Conservation (phyloP, 2,329 filamentous ascomycete species). For the Gyromitra esculenta region DNA sequence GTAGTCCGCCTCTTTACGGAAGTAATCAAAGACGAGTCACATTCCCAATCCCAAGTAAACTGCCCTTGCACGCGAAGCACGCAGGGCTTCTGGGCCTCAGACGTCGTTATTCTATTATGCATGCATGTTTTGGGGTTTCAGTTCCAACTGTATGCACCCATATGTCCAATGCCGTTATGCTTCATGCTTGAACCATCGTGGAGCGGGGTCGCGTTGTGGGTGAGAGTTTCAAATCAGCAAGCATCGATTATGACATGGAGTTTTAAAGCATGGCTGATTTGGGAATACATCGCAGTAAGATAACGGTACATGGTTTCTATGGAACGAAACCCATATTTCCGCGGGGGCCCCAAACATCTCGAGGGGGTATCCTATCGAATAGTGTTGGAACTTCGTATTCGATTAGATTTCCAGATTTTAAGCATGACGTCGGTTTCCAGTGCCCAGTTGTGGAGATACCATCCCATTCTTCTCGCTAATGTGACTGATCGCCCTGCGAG, state of each 20-base stretch:
- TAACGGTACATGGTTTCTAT: constrained; percentile 13
- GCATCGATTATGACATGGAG: background rate
- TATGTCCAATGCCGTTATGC: constrained; percentile 1
- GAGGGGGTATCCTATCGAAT: constrained; percentile 1
- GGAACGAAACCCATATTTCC: background rate
- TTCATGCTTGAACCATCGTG: constrained; percentile 1
- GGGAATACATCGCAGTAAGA: background rate
- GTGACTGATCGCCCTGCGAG: constrained; percentile 10
- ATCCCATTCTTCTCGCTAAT: constrained; percentile 19
- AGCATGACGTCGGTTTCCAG: background rate
- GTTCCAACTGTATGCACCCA: background rate
- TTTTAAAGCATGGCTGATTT: background rate
- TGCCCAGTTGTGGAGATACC: background rate
- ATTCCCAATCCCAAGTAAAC: background rate
- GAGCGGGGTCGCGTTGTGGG: background rate
- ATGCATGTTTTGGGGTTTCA: constrained; percentile 8
- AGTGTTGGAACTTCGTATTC: background rate
- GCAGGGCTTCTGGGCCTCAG: background rate
- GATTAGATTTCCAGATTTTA: background rate
- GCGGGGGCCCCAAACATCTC: background rate
- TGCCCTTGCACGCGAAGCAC: background rate
- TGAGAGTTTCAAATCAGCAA: background rate
- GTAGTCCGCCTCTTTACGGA: constrained; percentile 6
- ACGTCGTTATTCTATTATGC: background rate
- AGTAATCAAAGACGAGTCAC: background rate